A percentile compares a stretch with the other conserved stretches of the same genome.
Conservation (phyloP, 371 early-diverging fungal genomes). For the Nematocida parisii region DNA sequence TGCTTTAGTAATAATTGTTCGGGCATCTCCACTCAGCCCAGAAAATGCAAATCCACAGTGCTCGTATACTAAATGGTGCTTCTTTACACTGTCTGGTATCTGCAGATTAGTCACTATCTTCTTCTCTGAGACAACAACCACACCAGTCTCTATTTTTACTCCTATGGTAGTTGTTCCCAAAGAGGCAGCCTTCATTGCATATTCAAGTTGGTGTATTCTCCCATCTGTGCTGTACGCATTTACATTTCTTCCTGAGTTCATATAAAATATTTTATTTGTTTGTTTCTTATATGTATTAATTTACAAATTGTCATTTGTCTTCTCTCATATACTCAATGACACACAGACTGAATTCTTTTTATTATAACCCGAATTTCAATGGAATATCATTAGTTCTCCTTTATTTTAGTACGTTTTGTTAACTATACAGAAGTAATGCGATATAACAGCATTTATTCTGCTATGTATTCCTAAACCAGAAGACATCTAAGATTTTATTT, state of each 20-base stretch:
- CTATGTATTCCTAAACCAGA: no score
- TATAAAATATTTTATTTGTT: constrained; percentile 38
- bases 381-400: no score
- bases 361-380: background rate
- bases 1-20: constrained; percentile 64
- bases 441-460: no score
- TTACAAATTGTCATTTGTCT: background rate
- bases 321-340: background rate
- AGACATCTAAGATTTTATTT: no score
- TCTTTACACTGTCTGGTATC: constrained; percentile 64
- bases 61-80: constrained; percentile 69
- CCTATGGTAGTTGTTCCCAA: constrained; percentile 70
- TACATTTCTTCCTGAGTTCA: constrained; percentile 62
- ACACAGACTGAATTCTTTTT: background rate
- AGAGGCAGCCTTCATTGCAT: constrained; percentile 71
- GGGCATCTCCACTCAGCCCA: constrained; percentile 69
- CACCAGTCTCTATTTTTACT: constrained; percentile 60
- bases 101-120: constrained; percentile 67
- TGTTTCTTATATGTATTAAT: background rate
- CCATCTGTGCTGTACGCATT: constrained; percentile 70
- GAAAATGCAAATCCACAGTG: constrained; percentile 64
- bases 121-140: constrained; percentile 69
- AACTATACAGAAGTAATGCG: no score
- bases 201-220: constrained; percentile 70
- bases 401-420: no score